phyloP scores from a whole-genome alignment of 768 basidiomycete species.

The Phanerochaete carnosa region DNA sequence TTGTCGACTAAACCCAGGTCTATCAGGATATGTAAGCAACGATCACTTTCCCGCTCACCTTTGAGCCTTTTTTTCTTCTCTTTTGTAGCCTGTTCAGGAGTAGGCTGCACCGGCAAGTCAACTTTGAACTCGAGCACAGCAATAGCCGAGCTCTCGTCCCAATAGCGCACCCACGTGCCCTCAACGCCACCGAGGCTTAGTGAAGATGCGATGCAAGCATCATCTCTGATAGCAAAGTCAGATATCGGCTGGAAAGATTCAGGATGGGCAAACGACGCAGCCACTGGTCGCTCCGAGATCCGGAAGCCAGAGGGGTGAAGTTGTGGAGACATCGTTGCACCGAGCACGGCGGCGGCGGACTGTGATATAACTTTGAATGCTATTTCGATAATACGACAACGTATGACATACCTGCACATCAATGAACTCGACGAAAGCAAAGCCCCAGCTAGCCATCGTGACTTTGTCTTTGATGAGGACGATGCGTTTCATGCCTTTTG shows the following conservation, averaged over 20 bases:
- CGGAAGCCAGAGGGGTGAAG: constrained; percentile 92
- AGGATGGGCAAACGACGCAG: constrained; percentile 89
- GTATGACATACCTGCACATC: constrained; percentile 64
- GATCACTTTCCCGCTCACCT: constrained; percentile 31
- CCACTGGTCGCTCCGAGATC: constrained; percentile 85
- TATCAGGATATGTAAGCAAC: neutral
- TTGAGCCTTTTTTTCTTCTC: constrained; percentile 54
- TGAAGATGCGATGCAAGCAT: constrained; percentile 69
- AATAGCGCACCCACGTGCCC: constrained; percentile 78
- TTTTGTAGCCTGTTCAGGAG: constrained; percentile 39
- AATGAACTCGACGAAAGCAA: constrained; percentile 90
- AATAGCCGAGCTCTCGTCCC: constrained; percentile 84
- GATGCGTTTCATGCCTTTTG: constrained; percentile 84
- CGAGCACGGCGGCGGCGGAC: constrained; percentile 82
- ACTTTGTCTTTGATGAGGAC: constrained; percentile 87
- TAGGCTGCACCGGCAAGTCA: constrained; percentile 47
- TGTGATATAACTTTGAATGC: constrained; percentile 28
- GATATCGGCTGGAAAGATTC: constrained; percentile 84
- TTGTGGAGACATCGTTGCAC: constrained; percentile 81
- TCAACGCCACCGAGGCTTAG: constrained; percentile 67
- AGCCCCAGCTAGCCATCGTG: constrained; percentile 87
- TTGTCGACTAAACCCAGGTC: neutral
- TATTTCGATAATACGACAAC: constrained; percentile 9
- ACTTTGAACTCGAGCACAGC: constrained; percentile 79
- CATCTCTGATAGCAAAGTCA: constrained; percentile 73